A percentile compares a stretch with the other conserved stretches of the same genome.
These are phyloP conservation scores for Lactarius quietus DNA, from an alignment of 768 basidiomycete genomes.

Conservation along the genomic window DNA sequence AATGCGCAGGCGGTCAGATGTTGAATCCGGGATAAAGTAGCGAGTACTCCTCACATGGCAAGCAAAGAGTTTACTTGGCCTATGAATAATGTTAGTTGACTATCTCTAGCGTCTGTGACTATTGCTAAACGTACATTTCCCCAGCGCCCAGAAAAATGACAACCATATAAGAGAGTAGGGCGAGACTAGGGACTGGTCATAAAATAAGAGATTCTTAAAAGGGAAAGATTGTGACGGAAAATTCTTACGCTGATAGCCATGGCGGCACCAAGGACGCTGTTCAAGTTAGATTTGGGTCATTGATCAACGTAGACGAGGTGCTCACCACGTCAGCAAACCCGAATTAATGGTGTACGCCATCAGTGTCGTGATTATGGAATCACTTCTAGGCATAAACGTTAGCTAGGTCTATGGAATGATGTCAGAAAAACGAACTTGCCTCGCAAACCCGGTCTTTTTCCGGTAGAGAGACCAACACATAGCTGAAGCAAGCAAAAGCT, in stretches of 20 bases:
- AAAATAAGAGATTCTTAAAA: background rate
- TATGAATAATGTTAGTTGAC: background rate
- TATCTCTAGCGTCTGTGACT: background rate
- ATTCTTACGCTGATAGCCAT: background rate
- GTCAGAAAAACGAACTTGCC: background rate
- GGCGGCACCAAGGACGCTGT: background rate
- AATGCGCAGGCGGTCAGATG: background rate
- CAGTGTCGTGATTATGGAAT: background rate
- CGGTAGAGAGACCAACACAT: background rate
- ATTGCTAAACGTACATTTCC: background rate
- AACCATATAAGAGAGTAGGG: background rate
- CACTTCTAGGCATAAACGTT: background rate
- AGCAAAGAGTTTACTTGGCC: background rate
- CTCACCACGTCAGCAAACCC: background rate
- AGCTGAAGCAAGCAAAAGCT: background rate
- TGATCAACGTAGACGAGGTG: background rate
- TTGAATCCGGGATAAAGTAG: background rate
- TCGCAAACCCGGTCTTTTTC: background rate
- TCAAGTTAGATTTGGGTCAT: background rate
- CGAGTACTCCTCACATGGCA: too few relatives aligned
- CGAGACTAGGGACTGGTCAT: background rate
- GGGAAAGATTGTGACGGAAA: background rate
- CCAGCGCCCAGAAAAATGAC: background rate
- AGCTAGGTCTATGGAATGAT: background rate
- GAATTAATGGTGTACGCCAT: background rate